These are phyloP conservation scores for Globisporangium megalacanthum DNA, from an alignment of 352 stramenopile species.

Conservation along the genomic window DNA sequence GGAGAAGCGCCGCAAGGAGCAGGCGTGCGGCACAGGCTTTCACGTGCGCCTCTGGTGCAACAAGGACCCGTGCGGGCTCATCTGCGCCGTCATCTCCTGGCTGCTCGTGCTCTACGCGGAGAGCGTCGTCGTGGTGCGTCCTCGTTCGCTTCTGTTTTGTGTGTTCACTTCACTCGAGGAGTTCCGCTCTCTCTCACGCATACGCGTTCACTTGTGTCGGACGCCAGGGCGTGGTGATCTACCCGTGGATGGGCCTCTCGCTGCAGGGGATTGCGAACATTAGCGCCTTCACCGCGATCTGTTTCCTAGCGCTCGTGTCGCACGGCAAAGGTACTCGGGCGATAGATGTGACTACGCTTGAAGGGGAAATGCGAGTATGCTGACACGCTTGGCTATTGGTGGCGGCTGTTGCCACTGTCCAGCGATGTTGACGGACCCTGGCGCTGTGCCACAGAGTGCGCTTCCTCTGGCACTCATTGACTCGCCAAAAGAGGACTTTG, in stretches of 20 bases:
- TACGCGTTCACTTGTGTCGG: neutral
- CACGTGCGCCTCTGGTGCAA: constrained; percentile 88
- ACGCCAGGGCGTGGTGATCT: constrained; percentile 76
- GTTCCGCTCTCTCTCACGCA: too few species aligned
- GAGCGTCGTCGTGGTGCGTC: constrained; percentile 82
- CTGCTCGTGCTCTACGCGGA: constrained; percentile 89
- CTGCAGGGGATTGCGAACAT: constrained; percentile 67
- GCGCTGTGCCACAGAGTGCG: constrained; percentile 93
- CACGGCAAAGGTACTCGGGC: constrained; percentile 88
- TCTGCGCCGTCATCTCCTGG: constrained; percentile 89
- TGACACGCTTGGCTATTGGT: neutral
- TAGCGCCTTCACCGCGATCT: constrained; percentile 49
- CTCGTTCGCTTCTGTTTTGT: neutral
- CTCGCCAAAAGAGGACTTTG: constrained; percentile 70
- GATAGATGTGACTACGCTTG: neutral
- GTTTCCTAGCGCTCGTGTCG: constrained; percentile 87
- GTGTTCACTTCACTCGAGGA: neutral
- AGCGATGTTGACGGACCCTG: constrained; percentile 98
- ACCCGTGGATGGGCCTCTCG: constrained; percentile 87
- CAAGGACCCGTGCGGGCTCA: constrained; percentile 85
- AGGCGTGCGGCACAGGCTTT: constrained; percentile 73
- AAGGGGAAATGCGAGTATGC: neutral
- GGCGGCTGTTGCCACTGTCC: neutral
- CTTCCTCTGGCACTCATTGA: constrained; percentile 77
- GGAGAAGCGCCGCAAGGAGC: constrained; percentile 39